Base-by-base conservation (phyloP, 2,329 filamentous ascomycete genomes). In the Paraconiothyrium brasiliense region DNA sequence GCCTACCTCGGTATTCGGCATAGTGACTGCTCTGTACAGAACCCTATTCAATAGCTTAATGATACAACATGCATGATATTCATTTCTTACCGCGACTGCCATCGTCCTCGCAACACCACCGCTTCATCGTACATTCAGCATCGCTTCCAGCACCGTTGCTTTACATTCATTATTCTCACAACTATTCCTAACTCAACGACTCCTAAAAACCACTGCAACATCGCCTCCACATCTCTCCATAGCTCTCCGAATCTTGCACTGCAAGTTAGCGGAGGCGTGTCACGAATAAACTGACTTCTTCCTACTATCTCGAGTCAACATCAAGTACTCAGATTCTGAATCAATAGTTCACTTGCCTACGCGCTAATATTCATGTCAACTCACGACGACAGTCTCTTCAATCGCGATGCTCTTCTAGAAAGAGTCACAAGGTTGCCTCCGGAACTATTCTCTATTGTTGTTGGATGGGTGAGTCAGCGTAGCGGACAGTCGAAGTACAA, bases 361-460 rank as follows among this genome's bases (percentile, higher is more conserved):
- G 22, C 30, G 8, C 32, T 16, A 20, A 14, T 2, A 46, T 8
- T 24, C 43, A 46, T 46, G 43, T 22, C 34, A 37, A 8, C 5
- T 35, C 8, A n/a, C 10, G 3, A 35, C 5, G 27, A n/a, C 5
- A 4, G 16, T 20, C 14, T 41, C 4, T 9, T 14, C 5, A 14
- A 43, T 30, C 50, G 50, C 35, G 35, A 32, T 35, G 52, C 24
- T 20, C 8, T 46, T 14, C 10, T 35, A 14, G 13, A 22, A 46
- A 24, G 30, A 16, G 7, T 35, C 8, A 16, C n/a, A 13, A 11
- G 20, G 14, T 49, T 49, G 30, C 14, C 48, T 10, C 48, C 34
- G n/a, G 57, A 44, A 37, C 35, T 46, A 14, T 16, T 43, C 13
- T 54, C 41, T 30, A n/a, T 54, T 4, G 16, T 54, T 37, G 37